Base-by-base conservation (phyloP, 495 filamentous ascomycete genomes). In the Penicillium tannophilum region DNA sequence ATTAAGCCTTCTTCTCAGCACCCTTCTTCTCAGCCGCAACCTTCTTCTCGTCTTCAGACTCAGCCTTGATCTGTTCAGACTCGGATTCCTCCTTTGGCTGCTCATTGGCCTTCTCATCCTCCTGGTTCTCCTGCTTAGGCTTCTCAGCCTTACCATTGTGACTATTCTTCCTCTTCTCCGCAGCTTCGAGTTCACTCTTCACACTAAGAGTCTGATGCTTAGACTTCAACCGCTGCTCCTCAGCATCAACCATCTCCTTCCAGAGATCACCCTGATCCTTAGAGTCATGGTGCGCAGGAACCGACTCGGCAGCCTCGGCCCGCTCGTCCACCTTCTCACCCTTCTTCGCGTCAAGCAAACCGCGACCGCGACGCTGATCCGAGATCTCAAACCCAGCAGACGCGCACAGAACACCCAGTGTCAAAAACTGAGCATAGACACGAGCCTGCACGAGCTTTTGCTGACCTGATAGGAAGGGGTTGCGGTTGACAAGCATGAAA, bases 361-460 rank as follows among this genome's bases (percentile, higher is more conserved):
- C 92, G 68, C 84, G 84, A 17, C 89, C 91, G 62, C 81, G 82
- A 60, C 81, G 83, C 55, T 89, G 88, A 72, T 98, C 94, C 6
- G 82, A 83, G 30, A 92, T 88, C 86, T 98, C 94, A 68, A 98
- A 89, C 17, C 85, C 91, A 41, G 95, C 93, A 56, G 86, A 90
- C 31, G 90, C 91, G 65, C 96, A 79, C 58, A 98, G 76, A 52
- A 98, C 91, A 67, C 89, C 90, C 17, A 98, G 76, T 49, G 94
- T 97, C 65, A 97, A 76, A 16, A 92, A 92, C 78, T 98, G 94
- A n/a, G 94, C 94, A 76, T 98, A 98, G 59, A 98, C 88, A 81
- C 94, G 86, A 10, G 95, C 95, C 81, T 98, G 94, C 19, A 98
- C 94, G 26, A 98, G 79, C 81, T 98, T 98, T 84, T 98, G 94